phyloP scores from a whole-genome alignment of 352 stramenopile species.

The Albugo laibachii region DNA sequence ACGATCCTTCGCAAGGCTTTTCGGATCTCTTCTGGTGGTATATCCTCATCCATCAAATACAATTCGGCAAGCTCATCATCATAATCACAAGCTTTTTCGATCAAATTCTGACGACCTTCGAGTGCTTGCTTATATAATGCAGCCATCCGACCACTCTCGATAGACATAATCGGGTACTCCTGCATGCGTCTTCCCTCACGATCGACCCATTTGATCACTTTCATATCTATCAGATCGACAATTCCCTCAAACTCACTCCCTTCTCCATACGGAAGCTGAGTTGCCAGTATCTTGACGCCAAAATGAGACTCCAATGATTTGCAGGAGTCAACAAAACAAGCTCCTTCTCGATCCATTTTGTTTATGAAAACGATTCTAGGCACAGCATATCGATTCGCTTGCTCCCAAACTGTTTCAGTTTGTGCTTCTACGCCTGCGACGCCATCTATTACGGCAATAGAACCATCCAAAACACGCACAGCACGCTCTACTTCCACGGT shows the following conservation, averaged over 20 bases:
- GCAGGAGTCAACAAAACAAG: conserved; percentile 84
- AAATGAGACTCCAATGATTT: conserved; percentile 39
- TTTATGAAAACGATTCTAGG: conserved; percentile 94
- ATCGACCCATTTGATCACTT: conserved; percentile 42
- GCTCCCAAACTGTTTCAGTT: conserved; percentile 74
- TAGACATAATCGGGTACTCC: conserved; percentile 22
- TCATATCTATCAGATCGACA: conserved; percentile 46
- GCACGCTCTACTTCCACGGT: conserved; percentile 96
- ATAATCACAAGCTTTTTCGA: conserved; percentile 41
- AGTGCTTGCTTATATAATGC: conserved; percentile 21
- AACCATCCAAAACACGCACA: conserved; percentile 93
- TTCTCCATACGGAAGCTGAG: conserved; percentile 46
- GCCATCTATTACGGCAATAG: conserved; percentile 92
- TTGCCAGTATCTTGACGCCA: conserved; percentile 28
- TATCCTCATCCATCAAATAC: conserved; percentile 48
- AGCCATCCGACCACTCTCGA: conserved; percentile 21
- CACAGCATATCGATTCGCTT: conserved; percentile 50
- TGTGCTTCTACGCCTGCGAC: conserved; percentile 91
- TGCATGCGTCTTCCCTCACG: conserved; percentile 32
- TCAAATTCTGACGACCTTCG: conserved; percentile 26
- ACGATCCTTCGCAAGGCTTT: conserved; percentile 42
- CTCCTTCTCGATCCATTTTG: conserved; percentile 92
- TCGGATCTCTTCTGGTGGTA: conserved; percentile 24
- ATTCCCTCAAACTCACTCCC: conserved; percentile 40
- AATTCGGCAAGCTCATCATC: conserved; percentile 55